These are phyloP conservation scores for Rhizopogon rudus DNA, from an alignment of 768 basidiomycete species.

Conservation along the genomic window DNA sequence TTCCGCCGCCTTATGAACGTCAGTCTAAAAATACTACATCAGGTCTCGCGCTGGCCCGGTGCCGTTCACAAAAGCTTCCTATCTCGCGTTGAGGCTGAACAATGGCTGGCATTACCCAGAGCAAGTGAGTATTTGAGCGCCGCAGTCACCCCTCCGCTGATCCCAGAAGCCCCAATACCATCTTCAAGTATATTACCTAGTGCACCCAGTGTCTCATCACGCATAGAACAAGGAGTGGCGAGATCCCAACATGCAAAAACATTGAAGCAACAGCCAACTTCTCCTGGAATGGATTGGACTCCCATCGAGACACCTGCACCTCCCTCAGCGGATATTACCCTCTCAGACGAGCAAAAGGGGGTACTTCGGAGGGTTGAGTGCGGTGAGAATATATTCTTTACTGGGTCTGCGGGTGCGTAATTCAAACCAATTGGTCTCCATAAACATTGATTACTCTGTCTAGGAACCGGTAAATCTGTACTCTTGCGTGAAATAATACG, in stretches of 20 bases:
- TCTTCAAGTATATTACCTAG: background rate
- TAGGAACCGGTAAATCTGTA: slow-evolving; percentile 83
- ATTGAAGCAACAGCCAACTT: background rate
- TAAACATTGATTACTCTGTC: slow-evolving; percentile 1
- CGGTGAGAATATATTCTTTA: slow-evolving; percentile 76
- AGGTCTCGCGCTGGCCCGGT: slow-evolving; percentile 52
- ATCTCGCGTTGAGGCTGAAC: slow-evolving; percentile 39
- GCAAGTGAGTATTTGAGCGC: slow-evolving; percentile 13
- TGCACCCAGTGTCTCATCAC: background rate
- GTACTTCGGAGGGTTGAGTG: slow-evolving; percentile 50
- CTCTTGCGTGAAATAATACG: slow-evolving; percentile 71
- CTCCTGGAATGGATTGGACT: background rate
- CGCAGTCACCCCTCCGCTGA: background rate
- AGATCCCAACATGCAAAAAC: background rate
- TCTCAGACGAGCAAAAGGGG: slow-evolving; percentile 49
- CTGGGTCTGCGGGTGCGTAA: slow-evolving; percentile 70
- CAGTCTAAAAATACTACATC: background rate
- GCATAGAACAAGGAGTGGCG: background rate
- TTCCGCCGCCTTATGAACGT: no score
- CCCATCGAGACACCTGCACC: background rate
- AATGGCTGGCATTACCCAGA: slow-evolving; percentile 34
- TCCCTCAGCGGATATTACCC: slow-evolving; percentile 18
- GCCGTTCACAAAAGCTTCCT: slow-evolving; percentile 51
- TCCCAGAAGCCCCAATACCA: background rate
- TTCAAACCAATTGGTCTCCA: background rate